Evolutionary conservation across 78 protist species (phyloP).

Genomic region (Dictyostelium brefeldianum): DNA sequence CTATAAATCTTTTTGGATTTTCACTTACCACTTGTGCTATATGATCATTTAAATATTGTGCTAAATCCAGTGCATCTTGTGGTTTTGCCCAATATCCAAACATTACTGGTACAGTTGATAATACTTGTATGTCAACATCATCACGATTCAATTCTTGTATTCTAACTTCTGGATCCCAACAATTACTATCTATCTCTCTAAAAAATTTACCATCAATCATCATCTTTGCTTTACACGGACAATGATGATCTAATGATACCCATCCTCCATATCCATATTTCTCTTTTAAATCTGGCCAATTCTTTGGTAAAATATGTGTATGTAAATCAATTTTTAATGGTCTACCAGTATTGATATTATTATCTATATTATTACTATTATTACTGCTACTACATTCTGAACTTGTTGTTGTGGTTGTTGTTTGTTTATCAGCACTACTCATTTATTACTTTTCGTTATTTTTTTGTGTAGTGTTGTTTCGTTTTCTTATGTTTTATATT

Average conservation of each 20-base stretch:
- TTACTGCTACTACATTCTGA: background rate
- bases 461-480: too few relatives aligned
- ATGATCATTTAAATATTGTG: slow-evolving; percentile 94
- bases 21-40: slow-evolving; percentile 84
- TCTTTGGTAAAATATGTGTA: slow-evolving; percentile 94
- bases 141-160: slow-evolving; percentile 84
- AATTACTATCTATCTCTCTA: slow-evolving; percentile 90
- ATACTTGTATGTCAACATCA: slow-evolving; percentile 90
- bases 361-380: background rate
- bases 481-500: too few relatives aligned
- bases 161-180: slow-evolving; percentile 87
- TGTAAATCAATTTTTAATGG: slow-evolving; percentile 89
- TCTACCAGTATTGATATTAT: too few relatives aligned
- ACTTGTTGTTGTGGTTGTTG: background rate
- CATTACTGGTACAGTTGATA: slow-evolving; percentile 93
- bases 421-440: background rate
- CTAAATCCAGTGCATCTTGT: slow-evolving; percentile 86
- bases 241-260: slow-evolving; percentile 87
- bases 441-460: too few relatives aligned
- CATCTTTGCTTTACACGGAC: slow-evolving; percentile 84
- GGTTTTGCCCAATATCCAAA: slow-evolving; percentile 95
- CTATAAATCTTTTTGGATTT: slow-evolving; percentile 93
- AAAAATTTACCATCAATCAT: slow-evolving; percentile 86
- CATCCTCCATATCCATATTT: slow-evolving; percentile 91
- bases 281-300: slow-evolving; percentile 83